Percentiles rank a stretch among this genome's conserved stretches.
These are phyloP conservation scores for Annona squamosa DNA, from an alignment of 164 flowering plant genomes.

Conservation along the genomic window DNA sequence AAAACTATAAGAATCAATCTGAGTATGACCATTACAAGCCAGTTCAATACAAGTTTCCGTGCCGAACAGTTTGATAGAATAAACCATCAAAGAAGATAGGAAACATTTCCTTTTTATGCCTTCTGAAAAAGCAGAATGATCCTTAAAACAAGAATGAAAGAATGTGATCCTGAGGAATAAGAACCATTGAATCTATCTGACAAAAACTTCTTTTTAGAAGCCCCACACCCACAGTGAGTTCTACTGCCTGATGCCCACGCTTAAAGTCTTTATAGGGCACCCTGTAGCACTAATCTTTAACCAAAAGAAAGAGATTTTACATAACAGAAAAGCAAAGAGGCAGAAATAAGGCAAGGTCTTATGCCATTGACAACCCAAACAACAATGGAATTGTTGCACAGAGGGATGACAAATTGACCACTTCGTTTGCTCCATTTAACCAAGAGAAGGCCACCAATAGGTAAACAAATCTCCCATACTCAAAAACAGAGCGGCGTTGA, in stretches of 20 bases:
- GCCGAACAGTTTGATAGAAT: no score
- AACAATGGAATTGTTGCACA: neutral
- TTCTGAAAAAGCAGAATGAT: no score
- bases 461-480: neutral
- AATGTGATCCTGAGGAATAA: no score
- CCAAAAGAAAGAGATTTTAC: neutral
- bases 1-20: neutral
- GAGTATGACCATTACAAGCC: neutral
- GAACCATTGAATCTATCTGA: no score
- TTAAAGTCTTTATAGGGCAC: no score
- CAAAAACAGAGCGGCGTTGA: neutral
- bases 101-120: no score
- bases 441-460: neutral
- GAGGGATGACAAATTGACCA: neutral
- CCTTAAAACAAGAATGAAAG: no score
- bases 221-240: no score
- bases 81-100: no score
- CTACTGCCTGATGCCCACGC: no score
- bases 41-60: neutral
- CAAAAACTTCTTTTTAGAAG: no score
- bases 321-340: neutral
- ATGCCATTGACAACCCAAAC: neutral
- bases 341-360: neutral
- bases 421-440: neutral
- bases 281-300: no score